A percentile compares a stretch with the other conserved stretches of the same genome.
These are phyloP conservation scores for Trifolium fragiferum DNA, from an alignment of 306 rosid genomes.

Conservation along the genomic window DNA sequence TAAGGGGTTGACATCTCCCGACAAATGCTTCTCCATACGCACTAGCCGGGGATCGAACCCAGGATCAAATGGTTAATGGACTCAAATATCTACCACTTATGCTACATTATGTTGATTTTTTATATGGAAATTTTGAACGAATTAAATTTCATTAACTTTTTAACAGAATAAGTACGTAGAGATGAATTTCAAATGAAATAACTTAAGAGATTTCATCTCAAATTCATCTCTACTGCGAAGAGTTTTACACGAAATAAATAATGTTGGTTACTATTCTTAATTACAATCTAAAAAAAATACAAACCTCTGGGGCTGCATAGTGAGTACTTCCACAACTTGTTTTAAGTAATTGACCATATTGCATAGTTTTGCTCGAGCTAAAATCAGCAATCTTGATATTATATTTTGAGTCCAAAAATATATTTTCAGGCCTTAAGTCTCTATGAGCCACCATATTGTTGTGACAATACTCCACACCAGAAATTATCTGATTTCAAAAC, in stretches of 20 bases:
- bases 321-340: conserved; percentile 96
- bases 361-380: conserved; percentile 90
- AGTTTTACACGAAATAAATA: too few species aligned
- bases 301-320: conserved; percentile 97
- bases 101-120: too few species aligned
- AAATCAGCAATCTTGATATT: conserved; percentile 90
- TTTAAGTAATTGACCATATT: conserved; percentile 87
- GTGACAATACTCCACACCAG: conserved; percentile 96
- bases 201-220: not conserved
- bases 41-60: too few species aligned
- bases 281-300: not conserved
- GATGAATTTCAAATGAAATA: not conserved
- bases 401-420: conserved; percentile 82
- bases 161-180: not conserved
- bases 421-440: conserved; percentile 87
- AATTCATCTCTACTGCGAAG: too few species aligned
- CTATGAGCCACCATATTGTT: conserved; percentile 95
- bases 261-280: too few species aligned
- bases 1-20: too few species aligned
- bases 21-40: too few species aligned
- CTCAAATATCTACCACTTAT: too few species aligned
- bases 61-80: too few species aligned
- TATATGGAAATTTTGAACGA: not conserved
- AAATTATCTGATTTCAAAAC: conserved; percentile 69
- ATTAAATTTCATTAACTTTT: not conserved